These are phyloP conservation scores for Themeda triandra DNA, from an alignment of 176 grass and related monocot genomes.

Conservation along the genomic window DNA sequence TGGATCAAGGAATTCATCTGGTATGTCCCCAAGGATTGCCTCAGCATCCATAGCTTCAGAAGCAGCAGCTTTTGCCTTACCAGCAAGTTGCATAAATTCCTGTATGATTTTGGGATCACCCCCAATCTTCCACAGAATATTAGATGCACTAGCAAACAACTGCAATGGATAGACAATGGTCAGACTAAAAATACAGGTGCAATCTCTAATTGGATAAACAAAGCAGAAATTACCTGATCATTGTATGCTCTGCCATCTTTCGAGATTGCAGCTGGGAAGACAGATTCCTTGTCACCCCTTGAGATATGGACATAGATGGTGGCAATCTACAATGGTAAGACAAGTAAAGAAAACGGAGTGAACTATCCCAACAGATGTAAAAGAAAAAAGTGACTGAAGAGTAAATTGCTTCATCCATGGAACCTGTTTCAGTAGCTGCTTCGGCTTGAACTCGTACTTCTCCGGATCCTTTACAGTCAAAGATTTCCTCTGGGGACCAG, in stretches of 20 bases:
- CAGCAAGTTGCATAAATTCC: slow-evolving; percentile 72
- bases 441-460: slow-evolving; percentile 96
- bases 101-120: slow-evolving; percentile 70
- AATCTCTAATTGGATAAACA: neutral
- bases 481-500: slow-evolving; percentile 92
- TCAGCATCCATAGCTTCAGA: slow-evolving; percentile 95
- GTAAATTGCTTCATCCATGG: slow-evolving; percentile 1
- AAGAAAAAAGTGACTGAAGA: neutral
- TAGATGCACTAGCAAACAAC: slow-evolving; percentile 76
- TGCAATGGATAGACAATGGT: slow-evolving; percentile 41
- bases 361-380: slow-evolving; percentile 16
- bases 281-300: slow-evolving; percentile 79
- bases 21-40: slow-evolving; percentile 85
- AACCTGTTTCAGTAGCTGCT: slow-evolving; percentile 92
- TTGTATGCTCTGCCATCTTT: slow-evolving; percentile 92
- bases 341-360: neutral
- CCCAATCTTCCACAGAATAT: slow-evolving; percentile 91
- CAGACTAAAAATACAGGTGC: slow-evolving; percentile 6
- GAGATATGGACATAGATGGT: slow-evolving; percentile 95
- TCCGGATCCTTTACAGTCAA: slow-evolving; percentile 99
- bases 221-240: slow-evolving; percentile 57
- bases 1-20: slow-evolving; percentile 97
- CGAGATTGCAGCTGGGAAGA: slow-evolving; percentile 89
- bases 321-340: slow-evolving; percentile 68
- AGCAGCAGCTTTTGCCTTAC: slow-evolving; percentile 75